Percentiles rank a stretch among this genome's conserved stretches.
These are phyloP conservation scores for Diutina scorzettiae DNA, from an alignment of 1,139 yeast species.

Conservation along the genomic window DNA sequence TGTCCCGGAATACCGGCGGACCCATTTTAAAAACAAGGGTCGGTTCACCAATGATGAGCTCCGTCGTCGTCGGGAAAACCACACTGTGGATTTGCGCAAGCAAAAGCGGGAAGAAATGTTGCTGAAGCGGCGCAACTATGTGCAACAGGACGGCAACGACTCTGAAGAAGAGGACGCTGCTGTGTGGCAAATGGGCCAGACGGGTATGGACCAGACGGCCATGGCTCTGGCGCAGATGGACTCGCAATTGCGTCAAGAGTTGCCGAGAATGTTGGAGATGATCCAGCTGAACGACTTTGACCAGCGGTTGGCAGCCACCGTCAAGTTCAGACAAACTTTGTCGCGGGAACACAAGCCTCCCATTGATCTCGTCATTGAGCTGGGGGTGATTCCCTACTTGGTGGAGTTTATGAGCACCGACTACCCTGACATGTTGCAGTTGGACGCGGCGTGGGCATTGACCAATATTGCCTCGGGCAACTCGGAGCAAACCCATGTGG, in stretches of 20 bases:
- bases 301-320: slow-evolving; percentile 77
- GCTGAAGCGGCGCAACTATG: slow-evolving; percentile 80
- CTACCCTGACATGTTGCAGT: slow-evolving; percentile 78
- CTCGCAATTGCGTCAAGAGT: slow-evolving; percentile 50
- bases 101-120: slow-evolving; percentile 93
- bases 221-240: slow-evolving; percentile 34
- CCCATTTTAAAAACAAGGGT: slow-evolving; percentile 90
- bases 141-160: slow-evolving; percentile 21
- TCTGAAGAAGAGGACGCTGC: slow-evolving; percentile 36
- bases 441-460: slow-evolving; percentile 98
- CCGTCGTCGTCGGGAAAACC: slow-evolving; percentile 95
- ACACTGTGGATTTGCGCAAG: slow-evolving; percentile 92
- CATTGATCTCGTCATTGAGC: slow-evolving; percentile 80
- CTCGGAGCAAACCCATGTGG: slow-evolving; percentile 79
- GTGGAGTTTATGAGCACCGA: slow-evolving; percentile 74
- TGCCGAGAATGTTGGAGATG: slow-evolving; percentile 79
- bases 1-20: slow-evolving; percentile 95
- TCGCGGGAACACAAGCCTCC: slow-evolving; percentile 98
- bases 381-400: slow-evolving; percentile 86
- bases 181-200: slow-evolving; percentile 9
- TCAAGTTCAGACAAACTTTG: slow-evolving; percentile 83
- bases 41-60: slow-evolving; percentile 92
- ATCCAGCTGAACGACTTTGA: slow-evolving; percentile 71
- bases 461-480: slow-evolving; percentile 97
- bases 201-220: slow-evolving; percentile 13